Conservation (phyloP, 2,329 filamentous ascomycete genomes). For the Alternaria triticimaculans region DNA sequence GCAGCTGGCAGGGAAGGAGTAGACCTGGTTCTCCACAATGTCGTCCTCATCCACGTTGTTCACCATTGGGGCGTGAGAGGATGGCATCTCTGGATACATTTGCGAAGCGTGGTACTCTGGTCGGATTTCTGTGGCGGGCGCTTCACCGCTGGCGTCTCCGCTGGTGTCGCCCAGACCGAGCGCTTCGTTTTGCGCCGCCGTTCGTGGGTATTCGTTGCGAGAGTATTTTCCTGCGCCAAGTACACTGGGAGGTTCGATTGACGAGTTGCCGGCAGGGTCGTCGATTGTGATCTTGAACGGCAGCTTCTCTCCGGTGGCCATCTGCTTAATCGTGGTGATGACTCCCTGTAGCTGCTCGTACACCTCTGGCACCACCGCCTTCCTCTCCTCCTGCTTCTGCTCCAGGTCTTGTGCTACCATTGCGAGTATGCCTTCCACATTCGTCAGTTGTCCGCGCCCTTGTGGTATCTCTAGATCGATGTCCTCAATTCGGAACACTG, state of each 20-base stretch:
- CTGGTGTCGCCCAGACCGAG: constrained; percentile 71
- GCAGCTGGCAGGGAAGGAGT: constrained; percentile 89
- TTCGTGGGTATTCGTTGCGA: constrained; percentile 83
- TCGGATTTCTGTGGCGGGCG: constrained; percentile 63
- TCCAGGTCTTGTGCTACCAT: constrained; percentile 82
- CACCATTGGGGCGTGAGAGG: constrained; percentile 37
- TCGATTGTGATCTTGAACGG: constrained; percentile 90
- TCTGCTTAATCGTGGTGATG: constrained; percentile 74
- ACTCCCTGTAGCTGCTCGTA: constrained; percentile 79
- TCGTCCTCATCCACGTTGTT: constrained; percentile 65
- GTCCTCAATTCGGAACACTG: constrained; percentile 85
- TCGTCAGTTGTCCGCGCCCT: constrained; percentile 89
- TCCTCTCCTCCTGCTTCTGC: constrained; percentile 81
- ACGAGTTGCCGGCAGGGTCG: constrained; percentile 94
- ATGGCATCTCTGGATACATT: constrained; percentile 53
- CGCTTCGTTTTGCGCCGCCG: constrained; percentile 82
- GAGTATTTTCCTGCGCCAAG: constrained; percentile 87
- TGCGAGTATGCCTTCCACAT: constrained; percentile 85
- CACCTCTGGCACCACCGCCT: constrained; percentile 77
- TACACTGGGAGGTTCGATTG: constrained; percentile 83
- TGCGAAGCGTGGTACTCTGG: constrained; percentile 59
- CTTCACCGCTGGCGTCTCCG: constrained; percentile 55
- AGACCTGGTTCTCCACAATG: constrained; percentile 92
- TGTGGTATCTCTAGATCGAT: constrained; percentile 92
- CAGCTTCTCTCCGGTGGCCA: constrained; percentile 78